Conservation (phyloP, 805 yeast genomes). For the Teunomyces pallodes region DNA sequence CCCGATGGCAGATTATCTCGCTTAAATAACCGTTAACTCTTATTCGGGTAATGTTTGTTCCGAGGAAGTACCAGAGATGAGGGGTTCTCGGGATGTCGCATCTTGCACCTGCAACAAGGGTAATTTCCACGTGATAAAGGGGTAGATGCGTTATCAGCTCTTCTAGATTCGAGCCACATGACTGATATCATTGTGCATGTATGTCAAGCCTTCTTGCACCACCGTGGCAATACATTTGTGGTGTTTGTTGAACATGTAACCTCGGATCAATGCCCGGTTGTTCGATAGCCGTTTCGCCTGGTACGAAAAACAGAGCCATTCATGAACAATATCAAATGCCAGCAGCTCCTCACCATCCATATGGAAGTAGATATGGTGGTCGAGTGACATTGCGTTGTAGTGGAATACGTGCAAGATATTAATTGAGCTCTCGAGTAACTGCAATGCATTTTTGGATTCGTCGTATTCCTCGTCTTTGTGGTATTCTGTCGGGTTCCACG, state of each 20-base stretch:
- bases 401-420: conserved; percentile 37
- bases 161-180: neutral
- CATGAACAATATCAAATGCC: conserved; percentile 29
- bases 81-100: neutral
- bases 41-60: neutral
- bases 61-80: neutral
- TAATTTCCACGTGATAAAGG: too few relatives aligned
- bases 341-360: conserved; percentile 14
- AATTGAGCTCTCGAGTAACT: conserved; percentile 28
- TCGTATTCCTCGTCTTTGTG: conserved; percentile 31
- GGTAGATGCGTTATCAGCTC: neutral
- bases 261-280: conserved; percentile 37
- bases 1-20: conserved; percentile 3
- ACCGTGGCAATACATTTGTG: conserved; percentile 37
- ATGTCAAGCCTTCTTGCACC: conserved; percentile 41
- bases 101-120: too few relatives aligned
- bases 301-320: conserved; percentile 37
- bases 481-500: conserved; percentile 41
- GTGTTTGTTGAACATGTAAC: conserved; percentile 30
- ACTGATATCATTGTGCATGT: conserved; percentile 15
- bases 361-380: conserved; percentile 45
- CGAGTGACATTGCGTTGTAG: conserved; percentile 45
- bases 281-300: conserved; percentile 35
- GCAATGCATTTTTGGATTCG: conserved; percentile 27
- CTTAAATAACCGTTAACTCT: neutral